Evolutionary conservation across 2,329 filamentous ascomycete species (phyloP).

Genomic region (Tothia fuscella): DNA sequence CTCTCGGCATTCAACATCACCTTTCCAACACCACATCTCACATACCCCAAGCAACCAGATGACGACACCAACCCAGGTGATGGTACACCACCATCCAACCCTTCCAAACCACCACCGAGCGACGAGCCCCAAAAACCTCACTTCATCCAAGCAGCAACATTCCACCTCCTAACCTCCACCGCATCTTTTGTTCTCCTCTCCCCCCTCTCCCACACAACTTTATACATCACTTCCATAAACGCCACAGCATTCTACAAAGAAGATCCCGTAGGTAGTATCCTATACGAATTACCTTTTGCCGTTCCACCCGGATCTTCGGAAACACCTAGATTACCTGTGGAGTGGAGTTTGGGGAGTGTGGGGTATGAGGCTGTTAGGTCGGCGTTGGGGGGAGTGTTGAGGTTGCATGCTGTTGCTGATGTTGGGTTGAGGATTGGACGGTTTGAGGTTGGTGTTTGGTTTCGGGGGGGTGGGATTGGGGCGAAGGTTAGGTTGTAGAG

Average conservation of each 20-base stretch:
- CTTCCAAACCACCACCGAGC: constrained; percentile 40
- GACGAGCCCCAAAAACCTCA: constrained; percentile 35
- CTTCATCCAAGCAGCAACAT: constrained; percentile 64
- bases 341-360: constrained; percentile 63
- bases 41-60: constrained; percentile 37
- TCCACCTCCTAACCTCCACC: constrained; percentile 78
- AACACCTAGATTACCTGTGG: constrained; percentile 69
- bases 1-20: constrained; percentile 62
- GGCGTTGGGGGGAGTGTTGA: constrained; percentile 68
- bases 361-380: constrained; percentile 72
- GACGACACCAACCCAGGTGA: constrained; percentile 25
- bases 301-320: constrained; percentile 62
- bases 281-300: constrained; percentile 61
- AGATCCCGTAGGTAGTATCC: constrained; percentile 66
- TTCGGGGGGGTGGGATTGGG: constrained; percentile 33
- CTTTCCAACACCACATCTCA: constrained; percentile 56
- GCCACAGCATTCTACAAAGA: constrained; percentile 80
- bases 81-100: constrained; percentile 28
- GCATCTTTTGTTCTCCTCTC: constrained; percentile 76
- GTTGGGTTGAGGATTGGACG: constrained; percentile 63
- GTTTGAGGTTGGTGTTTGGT: constrained; percentile 58
- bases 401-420: constrained; percentile 64
- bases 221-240: constrained; percentile 69
- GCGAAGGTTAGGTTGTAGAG: constrained; percentile 32
- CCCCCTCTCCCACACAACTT: constrained; percentile 58